Evolutionary conservation across 2,329 filamentous ascomycete species (phyloP), one percentile per base, ranked within the genome.

Genomic region (Mycogone perniciosa): DNA sequence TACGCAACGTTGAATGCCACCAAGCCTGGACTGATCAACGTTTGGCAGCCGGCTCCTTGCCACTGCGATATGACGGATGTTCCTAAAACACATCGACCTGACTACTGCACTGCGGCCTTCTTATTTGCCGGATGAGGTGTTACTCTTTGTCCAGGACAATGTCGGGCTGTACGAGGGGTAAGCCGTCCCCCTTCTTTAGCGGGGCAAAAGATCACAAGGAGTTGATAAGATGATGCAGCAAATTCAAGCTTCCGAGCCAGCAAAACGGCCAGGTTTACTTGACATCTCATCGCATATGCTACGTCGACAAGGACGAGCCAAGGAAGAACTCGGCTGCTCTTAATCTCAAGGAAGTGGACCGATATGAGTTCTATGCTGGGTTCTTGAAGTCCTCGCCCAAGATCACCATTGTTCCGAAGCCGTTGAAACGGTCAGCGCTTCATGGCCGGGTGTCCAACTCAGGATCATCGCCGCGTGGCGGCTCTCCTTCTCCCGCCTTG

Each of bases 121-220:
- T 55, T 86, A 96, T 67, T 81, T 95, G 59, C 87, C 89, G 64
- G 93, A 96, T 76, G 93, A 99, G 79, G 87, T 89, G 60, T 77
- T 97, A 49, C 80, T 99, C 54, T 97, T 96, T 72, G 92, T 99
- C 52, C 92, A 97, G 74, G 91, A 97, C 77, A 91, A 89, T 68
- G 91, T 99, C 62, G 93, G 93, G 60, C 77, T 99, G 55, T 99
- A 99, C 74, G 89, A 97, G 78, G 93, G 93, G 90, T 95, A 78
- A 72, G 84, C 74, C 13, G 33, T 27, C 35, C n/a, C 27, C 20
- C 5, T 8, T 37, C 26, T 6, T n/a, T 20, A 27, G 37, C 37
- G 44, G 27, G 33, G 7, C 6, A 20, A 7, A 31, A 37, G 35
- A 11, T 6, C 11, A n/a, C 31, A 20, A 4, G 38, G 33, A 26